Percentiles rank a stretch among this genome's conserved stretches.
Conservation (phyloP, 2,329 filamentous ascomycete species). For the Ceratocystis papillata region DNA sequence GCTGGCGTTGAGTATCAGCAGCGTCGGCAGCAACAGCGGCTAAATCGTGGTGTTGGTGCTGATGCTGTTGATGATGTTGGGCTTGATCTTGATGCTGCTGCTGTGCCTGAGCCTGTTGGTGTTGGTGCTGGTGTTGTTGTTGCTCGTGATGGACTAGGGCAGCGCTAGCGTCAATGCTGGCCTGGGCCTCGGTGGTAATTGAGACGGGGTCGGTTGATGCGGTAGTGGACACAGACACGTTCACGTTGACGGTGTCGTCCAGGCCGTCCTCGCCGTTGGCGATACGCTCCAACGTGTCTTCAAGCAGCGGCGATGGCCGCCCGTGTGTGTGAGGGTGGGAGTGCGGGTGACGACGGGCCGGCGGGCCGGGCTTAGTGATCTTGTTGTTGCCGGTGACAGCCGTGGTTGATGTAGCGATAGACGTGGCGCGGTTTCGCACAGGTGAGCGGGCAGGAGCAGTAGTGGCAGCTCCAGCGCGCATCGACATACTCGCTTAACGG, state of each 20-base stretch:
- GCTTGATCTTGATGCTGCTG: conserved; percentile 22
- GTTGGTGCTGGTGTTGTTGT: conserved; percentile 16
- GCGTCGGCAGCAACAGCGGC: conserved; percentile 20
- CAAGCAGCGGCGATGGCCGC: conserved; percentile 21
- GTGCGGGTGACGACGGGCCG: conserved; percentile 14
- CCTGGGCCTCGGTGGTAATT: background rate
- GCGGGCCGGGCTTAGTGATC: conserved; percentile 20
- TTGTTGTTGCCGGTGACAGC: conserved; percentile 18
- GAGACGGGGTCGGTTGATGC: background rate
- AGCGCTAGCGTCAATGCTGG: background rate
- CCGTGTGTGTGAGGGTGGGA: background rate
- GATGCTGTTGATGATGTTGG: conserved; percentile 23
- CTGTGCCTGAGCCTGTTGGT: conserved; percentile 22
- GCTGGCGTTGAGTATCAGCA: conserved; percentile 24
- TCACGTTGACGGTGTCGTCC: conserved; percentile 9
- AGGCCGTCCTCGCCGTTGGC: conserved; percentile 10
- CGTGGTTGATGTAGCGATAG: conserved; percentile 9
- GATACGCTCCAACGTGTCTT: conserved; percentile 21
- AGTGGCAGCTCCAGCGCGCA: conserved; percentile 19
- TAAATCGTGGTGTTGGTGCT: conserved; percentile 24
- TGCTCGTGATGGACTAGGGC: conserved; percentile 16
- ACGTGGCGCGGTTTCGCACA: conserved; percentile 15
- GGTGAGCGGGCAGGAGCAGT: conserved; percentile 17
- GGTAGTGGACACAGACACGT: background rate
- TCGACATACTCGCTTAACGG: conserved; percentile 16